phyloP scores from a whole-genome alignment of 345 rosid species.

The Aquilaria sinensis region DNA sequence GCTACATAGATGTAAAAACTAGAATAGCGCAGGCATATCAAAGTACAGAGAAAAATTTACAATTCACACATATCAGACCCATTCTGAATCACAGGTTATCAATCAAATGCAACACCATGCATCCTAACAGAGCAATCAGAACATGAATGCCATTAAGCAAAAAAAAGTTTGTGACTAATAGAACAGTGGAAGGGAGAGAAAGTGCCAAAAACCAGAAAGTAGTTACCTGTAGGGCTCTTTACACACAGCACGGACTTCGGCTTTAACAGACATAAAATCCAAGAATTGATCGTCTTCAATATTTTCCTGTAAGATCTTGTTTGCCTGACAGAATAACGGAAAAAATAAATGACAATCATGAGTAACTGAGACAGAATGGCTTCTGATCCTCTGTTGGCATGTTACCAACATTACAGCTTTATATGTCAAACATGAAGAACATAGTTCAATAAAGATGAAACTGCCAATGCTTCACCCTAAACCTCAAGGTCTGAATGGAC shows the following conservation, averaged over 20 bases:
- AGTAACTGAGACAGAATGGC: not conserved
- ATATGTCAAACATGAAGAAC: not conserved
- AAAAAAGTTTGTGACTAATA: not conserved
- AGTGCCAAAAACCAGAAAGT: conserved; percentile 1
- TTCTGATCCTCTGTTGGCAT: conserved; percentile 6
- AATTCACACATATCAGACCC: not conserved
- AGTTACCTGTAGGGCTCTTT: conserved; percentile 91
- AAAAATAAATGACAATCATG: not conserved
- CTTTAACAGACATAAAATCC: conserved; percentile 76
- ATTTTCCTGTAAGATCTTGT: conserved; percentile 81
- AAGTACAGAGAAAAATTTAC: no score
- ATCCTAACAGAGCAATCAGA: not conserved
- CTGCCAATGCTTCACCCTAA: not conserved
- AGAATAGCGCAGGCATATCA: no score
- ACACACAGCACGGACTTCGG: conserved; percentile 75
- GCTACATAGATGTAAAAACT: no score
- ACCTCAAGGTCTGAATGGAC: not conserved
- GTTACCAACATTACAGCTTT: not conserved
- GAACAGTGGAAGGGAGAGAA: conserved; percentile 7
- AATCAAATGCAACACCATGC: conserved; percentile 7
- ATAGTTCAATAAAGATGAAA: not conserved
- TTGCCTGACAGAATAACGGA: conserved; percentile 44
- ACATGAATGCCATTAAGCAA: not conserved
- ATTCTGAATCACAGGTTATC: not conserved
- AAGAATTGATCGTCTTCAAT: conserved; percentile 94